Evolutionary conservation across 2,329 filamentous ascomycete species (phyloP).

Genomic region (Orbilia oligospora): DNA sequence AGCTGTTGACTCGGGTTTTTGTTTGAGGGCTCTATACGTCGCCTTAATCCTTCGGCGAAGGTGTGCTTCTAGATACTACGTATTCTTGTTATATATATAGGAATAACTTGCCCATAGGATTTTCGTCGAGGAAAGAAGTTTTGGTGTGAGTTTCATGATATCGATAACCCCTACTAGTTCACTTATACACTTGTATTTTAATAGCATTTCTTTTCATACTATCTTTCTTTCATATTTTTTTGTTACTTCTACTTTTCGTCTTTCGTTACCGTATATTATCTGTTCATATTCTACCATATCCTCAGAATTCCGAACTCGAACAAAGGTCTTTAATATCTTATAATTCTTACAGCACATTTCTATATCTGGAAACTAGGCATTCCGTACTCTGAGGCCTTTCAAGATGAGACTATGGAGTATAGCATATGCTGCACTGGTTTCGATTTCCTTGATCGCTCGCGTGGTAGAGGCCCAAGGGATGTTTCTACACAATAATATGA

Average conservation of each 20-base stretch:
- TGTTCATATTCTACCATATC: not conserved
- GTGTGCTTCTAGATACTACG: not conserved
- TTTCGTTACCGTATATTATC: too few relatives aligned
- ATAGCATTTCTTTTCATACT: too few relatives aligned
- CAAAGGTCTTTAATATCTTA: not conserved
- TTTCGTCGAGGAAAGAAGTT: not conserved
- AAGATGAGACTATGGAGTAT: constrained; percentile 20
- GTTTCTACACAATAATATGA: not conserved
- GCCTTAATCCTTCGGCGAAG: not conserved
- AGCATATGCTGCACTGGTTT: not conserved
- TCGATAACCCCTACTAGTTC: not conserved
- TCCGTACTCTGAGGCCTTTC: not conserved
- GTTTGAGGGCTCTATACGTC: too few relatives aligned
- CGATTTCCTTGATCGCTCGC: not conserved
- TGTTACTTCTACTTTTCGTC: too few relatives aligned
- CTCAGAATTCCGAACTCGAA: not conserved
- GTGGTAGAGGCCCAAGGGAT: not conserved
- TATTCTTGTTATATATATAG: not conserved
- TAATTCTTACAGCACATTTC: not conserved
- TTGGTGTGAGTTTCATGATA: not conserved
- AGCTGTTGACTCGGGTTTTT: not conserved
- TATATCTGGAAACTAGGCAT: not conserved
- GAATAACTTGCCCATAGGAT: not conserved
- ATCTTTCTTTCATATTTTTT: too few relatives aligned
- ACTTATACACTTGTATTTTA: too few relatives aligned